Base-by-base conservation (phyloP, 2,329 filamentous ascomycete species). In the Onygenales sp. region DNA sequence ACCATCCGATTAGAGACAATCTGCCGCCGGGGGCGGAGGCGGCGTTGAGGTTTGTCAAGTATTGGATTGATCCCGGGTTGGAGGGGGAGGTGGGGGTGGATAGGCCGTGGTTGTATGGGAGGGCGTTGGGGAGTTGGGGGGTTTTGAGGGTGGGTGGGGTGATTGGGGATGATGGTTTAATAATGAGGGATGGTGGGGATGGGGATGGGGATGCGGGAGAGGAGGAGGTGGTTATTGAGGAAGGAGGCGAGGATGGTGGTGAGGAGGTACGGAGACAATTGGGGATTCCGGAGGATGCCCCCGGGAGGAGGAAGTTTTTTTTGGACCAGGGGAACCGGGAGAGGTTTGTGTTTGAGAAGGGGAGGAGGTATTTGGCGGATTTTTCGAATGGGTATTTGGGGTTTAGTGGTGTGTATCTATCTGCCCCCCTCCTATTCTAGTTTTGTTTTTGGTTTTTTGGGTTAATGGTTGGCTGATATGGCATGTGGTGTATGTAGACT, bases 381-480 rank as follows among this genome's bases (percentile, higher is more conserved):
- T 97, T 98, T 69, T 95, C 85, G 70, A 97, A 97, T 67, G 86
- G 87, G 1, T 96, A 95, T 70, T 70, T 98, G 45, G 89, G 95
- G 69, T 96, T 97, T 67, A 86, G 84, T 63, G 80, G 80, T 81
- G 59, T 52, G 67, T 21, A 10, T 44, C 3, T 17, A 9, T 4
- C 17, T 44, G 27, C 10, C 5, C 10, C 11, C 11, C 5, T 6
- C 6, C n/a, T 17, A 10, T 33, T 34, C 14, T 2, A 10, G 4
- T 37, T 64, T 52, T 51, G 42, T 46, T 33, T 17, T 53, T 21
- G 45, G 27, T 31, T 44, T 33, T 6, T 17, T 13, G 32, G 32
- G 14, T 27, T 8, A n/a, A 3, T 42, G 32, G 11, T 27, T 13
- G 14, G n/a, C 7, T 45, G 47, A 34, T 48, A 17, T 17, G 17